These are phyloP conservation scores for Erythrobasidium yunnanense DNA, from an alignment of 768 basidiomycete genomes.

Conservation along the genomic window DNA sequence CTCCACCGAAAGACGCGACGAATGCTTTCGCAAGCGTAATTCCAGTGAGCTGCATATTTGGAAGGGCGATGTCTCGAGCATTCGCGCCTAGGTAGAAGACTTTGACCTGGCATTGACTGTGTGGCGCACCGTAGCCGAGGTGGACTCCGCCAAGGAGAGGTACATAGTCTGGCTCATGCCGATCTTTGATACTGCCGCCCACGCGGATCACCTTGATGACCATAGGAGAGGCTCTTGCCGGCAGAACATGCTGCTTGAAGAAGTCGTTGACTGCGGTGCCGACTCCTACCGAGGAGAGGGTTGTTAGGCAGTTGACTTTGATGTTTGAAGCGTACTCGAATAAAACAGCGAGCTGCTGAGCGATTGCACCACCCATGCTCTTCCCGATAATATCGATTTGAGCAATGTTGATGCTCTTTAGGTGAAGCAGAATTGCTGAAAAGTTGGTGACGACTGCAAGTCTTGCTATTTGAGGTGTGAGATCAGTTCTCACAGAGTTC, in stretches of 20 bases:
- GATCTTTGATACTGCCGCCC: too few species aligned
- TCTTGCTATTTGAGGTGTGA: not conserved
- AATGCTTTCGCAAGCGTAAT: too few species aligned
- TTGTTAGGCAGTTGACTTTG: not conserved
- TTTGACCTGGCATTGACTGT: too few species aligned
- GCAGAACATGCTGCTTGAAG: not conserved
- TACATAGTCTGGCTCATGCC: too few species aligned
- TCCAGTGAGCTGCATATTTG: too few species aligned
- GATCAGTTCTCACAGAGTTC: not conserved
- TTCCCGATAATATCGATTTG: not conserved
- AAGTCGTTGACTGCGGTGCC: not conserved
- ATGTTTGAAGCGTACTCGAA: not conserved
- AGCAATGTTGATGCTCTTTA: not conserved
- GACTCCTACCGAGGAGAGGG: not conserved
- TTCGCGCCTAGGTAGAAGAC: too few species aligned
- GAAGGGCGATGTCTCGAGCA: too few species aligned
- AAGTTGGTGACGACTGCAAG: not conserved
- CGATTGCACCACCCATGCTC: not conserved
- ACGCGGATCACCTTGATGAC: too few species aligned
- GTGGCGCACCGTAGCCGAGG: too few species aligned
- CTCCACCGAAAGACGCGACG: too few species aligned
- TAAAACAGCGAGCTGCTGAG: not conserved
- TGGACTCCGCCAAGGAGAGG: too few species aligned
- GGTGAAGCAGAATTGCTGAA: not conserved
- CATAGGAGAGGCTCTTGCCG: too few species aligned